Base-by-base conservation (phyloP, 805 yeast species). In the Ogataea trehalophila region DNA sequence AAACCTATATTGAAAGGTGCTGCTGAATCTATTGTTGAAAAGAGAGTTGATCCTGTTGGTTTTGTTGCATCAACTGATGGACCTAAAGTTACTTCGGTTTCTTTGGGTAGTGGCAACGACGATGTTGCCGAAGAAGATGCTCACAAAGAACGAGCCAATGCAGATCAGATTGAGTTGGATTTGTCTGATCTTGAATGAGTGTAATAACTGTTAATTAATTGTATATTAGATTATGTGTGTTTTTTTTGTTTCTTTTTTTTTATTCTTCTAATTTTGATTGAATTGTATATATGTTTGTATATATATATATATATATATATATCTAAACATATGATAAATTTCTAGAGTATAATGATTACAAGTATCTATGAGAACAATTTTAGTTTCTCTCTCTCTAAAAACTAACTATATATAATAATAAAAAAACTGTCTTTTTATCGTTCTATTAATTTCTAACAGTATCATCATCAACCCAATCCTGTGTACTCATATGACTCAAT, bases 401-500 rank as follows among this genome's bases (percentile, higher is more conserved):
- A 16, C n/a, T n/a, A n/a, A n/a, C n/a, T n/a, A n/a, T n/a, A n/a
- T n/a, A n/a, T n/a, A n/a, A n/a, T n/a, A n/a, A n/a, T n/a, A n/a
- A 37, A 20, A 11, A 20, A 37, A 37, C 5, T 16, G 14, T 22
- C 13, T 16, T 9, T 5, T 3, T 20, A 20, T 11, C 3, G 14
- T 8, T 20, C 8, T 37, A 15, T 35, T 11, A 39, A 15, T 14
- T 17, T 35, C 44, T 41, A 36, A 47, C 46, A 37, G 44, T 51
- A 18, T 49, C 60, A 41, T 53, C 56, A 42, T 84, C 89, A 6
- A 88, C 83, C 99, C 99, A 92, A 44, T 86, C 95, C 23, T 83
- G 83, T 5, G 96, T 85, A 55, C 95, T 84, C 97, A 92, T 92
- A 57, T 92, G 98, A 39, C 91, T 78, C 55, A 94, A 73, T 63